phyloP scores from a whole-genome alignment of 2,329 filamentous ascomycete genomes.

The Monosporascus sp. region DNA sequence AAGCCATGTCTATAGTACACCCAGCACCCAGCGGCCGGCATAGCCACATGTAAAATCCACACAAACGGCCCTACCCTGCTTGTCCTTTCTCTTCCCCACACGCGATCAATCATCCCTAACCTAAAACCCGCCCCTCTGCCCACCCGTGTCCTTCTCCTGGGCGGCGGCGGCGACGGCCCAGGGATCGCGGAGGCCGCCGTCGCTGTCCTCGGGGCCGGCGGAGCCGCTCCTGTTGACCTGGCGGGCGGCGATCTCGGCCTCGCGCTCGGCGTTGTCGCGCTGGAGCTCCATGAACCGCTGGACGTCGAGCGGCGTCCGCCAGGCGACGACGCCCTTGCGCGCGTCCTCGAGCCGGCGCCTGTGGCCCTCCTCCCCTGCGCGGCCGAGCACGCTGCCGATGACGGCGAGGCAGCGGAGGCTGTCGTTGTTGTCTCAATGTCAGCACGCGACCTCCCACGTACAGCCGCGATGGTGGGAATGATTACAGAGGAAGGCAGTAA shows the following conservation, averaged over 20 bases:
- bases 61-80: too few relatives aligned
- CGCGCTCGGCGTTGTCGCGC: constrained; percentile 4
- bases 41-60: too few relatives aligned
- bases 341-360: constrained; percentile 60
- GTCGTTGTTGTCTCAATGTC: constrained; percentile 7
- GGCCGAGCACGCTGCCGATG: constrained; percentile 78
- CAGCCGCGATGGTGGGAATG: neutral
- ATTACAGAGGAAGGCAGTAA: neutral
- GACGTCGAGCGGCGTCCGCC: constrained; percentile 45
- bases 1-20: too few relatives aligned
- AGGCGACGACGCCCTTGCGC: constrained; percentile 56
- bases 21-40: too few relatives aligned
- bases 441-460: constrained; percentile 10
- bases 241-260: neutral
- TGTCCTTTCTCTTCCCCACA: too few relatives aligned
- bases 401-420: constrained; percentile 78
- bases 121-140: too few relatives aligned
- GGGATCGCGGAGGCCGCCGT: too few relatives aligned
- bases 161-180: too few relatives aligned
- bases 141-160: too few relatives aligned
- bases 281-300: constrained; percentile 31
- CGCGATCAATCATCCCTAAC: too few relatives aligned
- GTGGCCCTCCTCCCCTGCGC: constrained; percentile 76
- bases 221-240: neutral
- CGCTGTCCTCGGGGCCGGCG: too few relatives aligned